These are phyloP conservation scores for Cladophialophora immunda DNA, from an alignment of 2,329 filamentous ascomycete species.

Conservation along the genomic window DNA sequence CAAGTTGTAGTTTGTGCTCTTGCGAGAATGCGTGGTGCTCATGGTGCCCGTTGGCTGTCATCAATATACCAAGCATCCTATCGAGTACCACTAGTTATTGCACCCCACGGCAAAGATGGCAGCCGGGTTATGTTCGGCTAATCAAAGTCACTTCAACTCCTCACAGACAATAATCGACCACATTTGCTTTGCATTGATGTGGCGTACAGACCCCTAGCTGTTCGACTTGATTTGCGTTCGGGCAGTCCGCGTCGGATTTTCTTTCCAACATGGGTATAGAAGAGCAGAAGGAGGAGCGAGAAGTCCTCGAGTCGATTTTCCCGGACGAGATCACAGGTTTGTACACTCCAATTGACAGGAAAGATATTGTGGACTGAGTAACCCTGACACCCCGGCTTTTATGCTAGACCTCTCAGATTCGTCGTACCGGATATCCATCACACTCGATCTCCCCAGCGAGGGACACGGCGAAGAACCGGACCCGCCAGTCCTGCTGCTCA, in stretches of 20 bases:
- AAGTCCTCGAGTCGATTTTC: slow-evolving; percentile 98
- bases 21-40: not conserved
- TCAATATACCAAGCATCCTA: not conserved
- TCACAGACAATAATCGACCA: not conserved
- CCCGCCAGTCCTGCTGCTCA: slow-evolving; percentile 76
- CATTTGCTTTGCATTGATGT: not conserved
- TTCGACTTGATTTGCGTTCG: not conserved
- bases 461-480: slow-evolving; percentile 68
- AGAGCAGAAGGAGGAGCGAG: slow-evolving; percentile 94
- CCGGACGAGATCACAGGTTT: slow-evolving; percentile 94
- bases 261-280: slow-evolving; percentile 64
- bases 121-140: slow-evolving; percentile 17
- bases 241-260: not conserved
- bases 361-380: not conserved
- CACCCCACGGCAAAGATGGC: not conserved
- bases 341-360: slow-evolving; percentile 26
- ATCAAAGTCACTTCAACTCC: not conserved
- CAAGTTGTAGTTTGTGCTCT: slow-evolving; percentile 20
- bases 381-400: not conserved
- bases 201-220: not conserved
- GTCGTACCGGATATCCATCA: slow-evolving; percentile 85
- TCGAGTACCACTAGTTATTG: not conserved
- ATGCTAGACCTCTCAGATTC: slow-evolving; percentile 84
- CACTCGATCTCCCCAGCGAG: slow-evolving; percentile 78
- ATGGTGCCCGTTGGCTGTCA: not conserved